Conservation (phyloP, 495 filamentous ascomycete species). For the Aspergillus olivimuriae region DNA sequence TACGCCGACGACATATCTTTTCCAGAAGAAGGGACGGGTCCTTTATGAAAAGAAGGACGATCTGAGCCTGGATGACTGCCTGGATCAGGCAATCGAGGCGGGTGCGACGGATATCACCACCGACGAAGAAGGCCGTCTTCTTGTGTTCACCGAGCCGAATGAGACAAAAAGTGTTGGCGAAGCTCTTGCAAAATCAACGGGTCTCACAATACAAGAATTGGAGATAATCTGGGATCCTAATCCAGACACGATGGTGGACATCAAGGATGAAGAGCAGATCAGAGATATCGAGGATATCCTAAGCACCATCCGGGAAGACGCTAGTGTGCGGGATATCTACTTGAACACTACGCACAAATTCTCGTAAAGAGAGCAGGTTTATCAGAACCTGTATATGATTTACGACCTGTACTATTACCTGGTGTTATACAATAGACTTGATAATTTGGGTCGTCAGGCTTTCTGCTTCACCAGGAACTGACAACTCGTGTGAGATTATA, state of each 20-base stretch:
- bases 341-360: constrained; percentile 44
- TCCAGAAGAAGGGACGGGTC: constrained; percentile 69
- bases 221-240: constrained; percentile 87
- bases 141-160: constrained; percentile 69
- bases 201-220: constrained; percentile 57
- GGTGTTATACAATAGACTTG: constrained; percentile 5
- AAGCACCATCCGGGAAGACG: constrained; percentile 45
- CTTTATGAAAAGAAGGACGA: constrained; percentile 58
- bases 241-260: constrained; percentile 61
- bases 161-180: constrained; percentile 61
- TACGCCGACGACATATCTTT: constrained; percentile 75
- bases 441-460: too few species aligned
- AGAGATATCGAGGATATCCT: constrained; percentile 44
- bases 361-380: constrained; percentile 4
- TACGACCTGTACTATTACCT: constrained; percentile 10
- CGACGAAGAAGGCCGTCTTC: constrained; percentile 61
- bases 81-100: constrained; percentile 81
- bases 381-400: constrained; percentile 5
- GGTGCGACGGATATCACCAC: constrained; percentile 75
- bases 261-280: constrained; percentile 46
- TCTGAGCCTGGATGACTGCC: constrained; percentile 60
- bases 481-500: too few species aligned
- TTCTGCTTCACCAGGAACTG: too few species aligned
- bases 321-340: constrained; percentile 64
- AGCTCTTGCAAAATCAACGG: constrained; percentile 48